Conservation (phyloP, 2,329 filamentous ascomycete genomes). For the Albophoma yamanashiensis region DNA sequence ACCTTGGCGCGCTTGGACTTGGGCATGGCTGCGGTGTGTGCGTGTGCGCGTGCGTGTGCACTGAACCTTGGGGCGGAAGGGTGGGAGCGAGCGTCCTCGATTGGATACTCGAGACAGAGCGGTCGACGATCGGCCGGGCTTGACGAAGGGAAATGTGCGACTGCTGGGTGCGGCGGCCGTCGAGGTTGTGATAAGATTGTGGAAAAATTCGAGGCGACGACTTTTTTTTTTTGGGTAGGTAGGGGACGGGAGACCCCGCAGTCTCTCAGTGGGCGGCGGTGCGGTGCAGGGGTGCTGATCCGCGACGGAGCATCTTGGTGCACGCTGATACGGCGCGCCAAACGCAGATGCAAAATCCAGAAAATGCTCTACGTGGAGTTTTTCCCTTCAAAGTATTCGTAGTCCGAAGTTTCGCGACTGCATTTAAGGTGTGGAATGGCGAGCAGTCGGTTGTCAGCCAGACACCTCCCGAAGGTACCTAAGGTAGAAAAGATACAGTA, state of each 20-base stretch:
- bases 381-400: too few species aligned
- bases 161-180: not conserved
- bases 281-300: not conserved
- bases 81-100: not conserved
- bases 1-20: slow-evolving; percentile 90
- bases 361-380: too few species aligned
- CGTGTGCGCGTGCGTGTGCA: slow-evolving; percentile 7
- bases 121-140: not conserved
- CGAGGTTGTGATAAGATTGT: slow-evolving; percentile 18
- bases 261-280: slow-evolving; percentile 4
- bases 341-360: not conserved
- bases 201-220: slow-evolving; percentile 14
- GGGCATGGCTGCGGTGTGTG: slow-evolving; percentile 55
- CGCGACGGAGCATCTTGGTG: not conserved
- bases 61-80: not conserved
- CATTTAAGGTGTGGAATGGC: too few species aligned
- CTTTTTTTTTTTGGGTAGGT: slow-evolving; percentile 2
- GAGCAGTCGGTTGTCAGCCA: too few species aligned
- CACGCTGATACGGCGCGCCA: not conserved
- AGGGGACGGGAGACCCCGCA: slow-evolving; percentile 14
- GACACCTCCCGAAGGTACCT: too few species aligned
- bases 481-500: too few species aligned
- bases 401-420: not conserved
- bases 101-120: not conserved
- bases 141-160: slow-evolving; percentile 1